These are phyloP conservation scores for Pythium volutum DNA, from an alignment of 352 stramenopile genomes.

Conservation along the genomic window DNA sequence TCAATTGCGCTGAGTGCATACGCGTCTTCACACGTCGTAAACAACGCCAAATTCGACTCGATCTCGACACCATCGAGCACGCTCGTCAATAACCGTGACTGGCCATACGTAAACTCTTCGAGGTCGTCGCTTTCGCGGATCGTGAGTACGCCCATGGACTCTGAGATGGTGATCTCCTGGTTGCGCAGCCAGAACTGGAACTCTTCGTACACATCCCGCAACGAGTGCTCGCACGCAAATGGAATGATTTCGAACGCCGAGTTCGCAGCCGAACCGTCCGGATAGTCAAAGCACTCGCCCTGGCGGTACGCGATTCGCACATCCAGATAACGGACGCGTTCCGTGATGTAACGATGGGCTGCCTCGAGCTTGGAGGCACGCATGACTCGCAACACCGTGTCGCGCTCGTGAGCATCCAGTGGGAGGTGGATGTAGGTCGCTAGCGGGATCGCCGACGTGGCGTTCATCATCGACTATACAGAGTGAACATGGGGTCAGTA, in stretches of 20 bases:
- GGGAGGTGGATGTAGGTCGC: slow-evolving; percentile 18
- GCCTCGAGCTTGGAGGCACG: slow-evolving; percentile 3
- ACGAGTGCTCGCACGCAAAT: neutral
- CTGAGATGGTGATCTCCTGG: slow-evolving; percentile 17
- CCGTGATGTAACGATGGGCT: neutral
- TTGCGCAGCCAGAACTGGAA: slow-evolving; percentile 9
- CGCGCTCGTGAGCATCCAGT: neutral
- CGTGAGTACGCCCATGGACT: slow-evolving; percentile 1
- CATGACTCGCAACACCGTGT: neutral
- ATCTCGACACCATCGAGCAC: slow-evolving; percentile 5
- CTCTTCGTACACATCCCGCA: slow-evolving; percentile 14
- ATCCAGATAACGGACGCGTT: slow-evolving; percentile 12
- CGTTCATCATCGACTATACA: slow-evolving; percentile 1
- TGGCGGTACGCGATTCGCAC: neutral
- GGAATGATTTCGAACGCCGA: slow-evolving; percentile 7
- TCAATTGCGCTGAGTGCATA: slow-evolving; percentile 13
- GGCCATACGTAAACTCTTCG: slow-evolving; percentile 3
- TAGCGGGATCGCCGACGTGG: neutral
- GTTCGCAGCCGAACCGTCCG: slow-evolving; percentile 5
- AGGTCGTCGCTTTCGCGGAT: slow-evolving; percentile 17
- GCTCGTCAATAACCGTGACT: slow-evolving; percentile 8
- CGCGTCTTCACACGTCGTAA: slow-evolving; percentile 3
- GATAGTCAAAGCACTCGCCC: neutral
- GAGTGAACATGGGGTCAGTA: neutral
- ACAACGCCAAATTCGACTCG: slow-evolving; percentile 10